phyloP scores from a whole-genome alignment of 202 grass and related monocot species.

The Dendrocalamus latiflorus region DNA sequence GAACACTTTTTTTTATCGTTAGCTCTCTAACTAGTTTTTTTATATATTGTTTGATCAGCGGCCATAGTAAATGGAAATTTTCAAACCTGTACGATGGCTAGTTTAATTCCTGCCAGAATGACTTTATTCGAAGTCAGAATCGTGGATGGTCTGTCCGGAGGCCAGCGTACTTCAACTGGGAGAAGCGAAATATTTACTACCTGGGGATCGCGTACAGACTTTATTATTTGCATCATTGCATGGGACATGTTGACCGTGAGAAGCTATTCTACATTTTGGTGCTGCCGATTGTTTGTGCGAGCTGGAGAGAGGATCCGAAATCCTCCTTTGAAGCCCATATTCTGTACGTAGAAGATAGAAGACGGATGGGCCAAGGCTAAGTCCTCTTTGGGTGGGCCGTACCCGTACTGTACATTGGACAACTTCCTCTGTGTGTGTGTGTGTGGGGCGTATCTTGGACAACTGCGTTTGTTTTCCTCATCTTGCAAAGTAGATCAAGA shows the following conservation, averaged over 20 bases:
- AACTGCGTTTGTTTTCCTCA: background rate
- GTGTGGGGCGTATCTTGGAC: no score
- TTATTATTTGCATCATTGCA: background rate
- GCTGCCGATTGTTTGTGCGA: background rate
- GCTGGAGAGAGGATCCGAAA: background rate
- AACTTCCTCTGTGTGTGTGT: no score
- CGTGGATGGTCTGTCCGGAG: background rate
- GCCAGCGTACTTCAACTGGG: background rate
- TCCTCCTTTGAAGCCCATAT: background rate
- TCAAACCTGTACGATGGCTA: background rate
- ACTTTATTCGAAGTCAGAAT: background rate
- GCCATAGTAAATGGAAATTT: background rate
- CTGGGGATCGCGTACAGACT: background rate
- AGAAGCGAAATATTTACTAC: background rate
- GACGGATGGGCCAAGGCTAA: background rate
- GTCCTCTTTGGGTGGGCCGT: no score
- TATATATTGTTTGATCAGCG: no score
- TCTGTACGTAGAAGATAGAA: background rate
- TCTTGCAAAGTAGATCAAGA: background rate
- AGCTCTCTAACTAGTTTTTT: no score
- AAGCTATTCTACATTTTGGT: background rate
- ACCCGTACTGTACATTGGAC: no score
- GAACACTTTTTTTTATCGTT: no score
- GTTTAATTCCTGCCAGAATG: background rate
- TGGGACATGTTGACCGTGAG: background rate